A percentile compares a stretch with the other conserved stretches of the same genome.
Conservation (phyloP, 257 asterid genomes). For the Solanum sejunctum region DNA sequence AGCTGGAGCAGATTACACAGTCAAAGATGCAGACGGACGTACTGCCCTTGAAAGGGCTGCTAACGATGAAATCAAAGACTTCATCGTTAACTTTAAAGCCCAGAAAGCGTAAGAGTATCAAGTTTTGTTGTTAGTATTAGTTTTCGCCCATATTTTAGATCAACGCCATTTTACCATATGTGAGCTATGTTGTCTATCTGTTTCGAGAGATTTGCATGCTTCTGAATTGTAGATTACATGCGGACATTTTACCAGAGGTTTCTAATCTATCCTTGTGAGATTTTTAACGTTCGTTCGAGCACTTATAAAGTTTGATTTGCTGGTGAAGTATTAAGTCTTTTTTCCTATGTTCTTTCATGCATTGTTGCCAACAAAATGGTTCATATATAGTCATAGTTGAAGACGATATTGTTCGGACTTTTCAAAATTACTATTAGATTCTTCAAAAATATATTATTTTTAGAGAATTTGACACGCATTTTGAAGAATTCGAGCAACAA, state of each 20-base stretch:
- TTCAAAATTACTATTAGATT: neutral
- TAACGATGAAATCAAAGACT: conserved; percentile 50
- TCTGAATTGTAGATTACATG: neutral
- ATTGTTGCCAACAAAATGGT: neutral
- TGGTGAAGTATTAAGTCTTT: neutral
- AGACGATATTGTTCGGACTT: neutral
- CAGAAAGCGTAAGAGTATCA: conserved; percentile 41
- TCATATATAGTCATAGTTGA: neutral
- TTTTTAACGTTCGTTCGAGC: neutral
- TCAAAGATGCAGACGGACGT: conserved; percentile 74
- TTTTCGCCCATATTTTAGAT: neutral
- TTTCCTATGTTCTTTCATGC: neutral
- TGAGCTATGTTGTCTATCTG: neutral
- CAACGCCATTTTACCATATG: neutral
- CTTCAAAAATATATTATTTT: neutral
- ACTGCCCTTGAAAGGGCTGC: conserved; percentile 76
- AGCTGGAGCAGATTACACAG: conserved; percentile 77
- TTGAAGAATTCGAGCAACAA: neutral
- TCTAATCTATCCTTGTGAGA: neutral
- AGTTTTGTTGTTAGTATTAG: neutral
- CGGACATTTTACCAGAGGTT: neutral
- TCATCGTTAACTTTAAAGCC: conserved; percentile 48
- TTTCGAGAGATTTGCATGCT: neutral
- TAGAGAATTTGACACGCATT: neutral
- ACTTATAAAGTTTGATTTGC: neutral